Percentiles rank a stretch among this genome's conserved stretches.
These are phyloP conservation scores for Pseudopyrenochaeta lycopersici DNA, from an alignment of 2,329 filamentous ascomycete species.

Conservation along the genomic window DNA sequence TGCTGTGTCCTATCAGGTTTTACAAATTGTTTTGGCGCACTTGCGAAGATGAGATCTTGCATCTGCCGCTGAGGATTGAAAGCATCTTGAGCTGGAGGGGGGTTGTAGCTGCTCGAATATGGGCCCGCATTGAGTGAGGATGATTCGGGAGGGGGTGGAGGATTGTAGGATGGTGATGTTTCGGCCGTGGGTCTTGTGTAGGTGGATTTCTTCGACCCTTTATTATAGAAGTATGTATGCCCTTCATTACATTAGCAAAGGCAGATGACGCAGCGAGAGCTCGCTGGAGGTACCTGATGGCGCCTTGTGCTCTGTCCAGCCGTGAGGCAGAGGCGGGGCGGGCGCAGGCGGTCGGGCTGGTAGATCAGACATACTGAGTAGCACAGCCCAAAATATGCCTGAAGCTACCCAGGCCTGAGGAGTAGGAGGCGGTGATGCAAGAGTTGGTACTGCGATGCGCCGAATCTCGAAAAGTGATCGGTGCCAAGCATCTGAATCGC, in stretches of 20 bases:
- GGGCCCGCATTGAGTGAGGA: slow-evolving; percentile 15
- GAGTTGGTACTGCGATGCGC: slow-evolving; percentile 21
- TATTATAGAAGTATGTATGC: slow-evolving; percentile 89
- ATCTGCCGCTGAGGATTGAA: slow-evolving; percentile 54
- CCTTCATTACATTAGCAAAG: slow-evolving; percentile 57
- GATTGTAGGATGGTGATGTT: slow-evolving; percentile 7
- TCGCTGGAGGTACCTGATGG: slow-evolving; percentile 66
- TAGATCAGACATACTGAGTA: slow-evolving; percentile 36
- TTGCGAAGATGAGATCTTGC: slow-evolving; percentile 56
- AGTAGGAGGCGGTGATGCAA: neutral
- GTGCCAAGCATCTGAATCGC: slow-evolving; percentile 37
- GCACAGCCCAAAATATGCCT: neutral
- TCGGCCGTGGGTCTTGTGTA: slow-evolving; percentile 73
- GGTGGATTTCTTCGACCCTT: slow-evolving; percentile 82
- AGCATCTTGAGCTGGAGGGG: slow-evolving; percentile 57
- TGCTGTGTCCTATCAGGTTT: slow-evolving; percentile 20
- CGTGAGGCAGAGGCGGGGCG: slow-evolving; percentile 71
- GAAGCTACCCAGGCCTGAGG: neutral
- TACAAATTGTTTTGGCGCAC: slow-evolving; percentile 29
- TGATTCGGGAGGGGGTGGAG: slow-evolving; percentile 10
- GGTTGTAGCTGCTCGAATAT: slow-evolving; percentile 39
- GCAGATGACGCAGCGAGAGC: slow-evolving; percentile 24
- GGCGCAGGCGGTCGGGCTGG: slow-evolving; percentile 42
- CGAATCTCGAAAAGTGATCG: slow-evolving; percentile 37
- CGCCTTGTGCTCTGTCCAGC: slow-evolving; percentile 94